Conservation (phyloP, 495 filamentous ascomycete genomes). For the Neurospora pannonica region DNA sequence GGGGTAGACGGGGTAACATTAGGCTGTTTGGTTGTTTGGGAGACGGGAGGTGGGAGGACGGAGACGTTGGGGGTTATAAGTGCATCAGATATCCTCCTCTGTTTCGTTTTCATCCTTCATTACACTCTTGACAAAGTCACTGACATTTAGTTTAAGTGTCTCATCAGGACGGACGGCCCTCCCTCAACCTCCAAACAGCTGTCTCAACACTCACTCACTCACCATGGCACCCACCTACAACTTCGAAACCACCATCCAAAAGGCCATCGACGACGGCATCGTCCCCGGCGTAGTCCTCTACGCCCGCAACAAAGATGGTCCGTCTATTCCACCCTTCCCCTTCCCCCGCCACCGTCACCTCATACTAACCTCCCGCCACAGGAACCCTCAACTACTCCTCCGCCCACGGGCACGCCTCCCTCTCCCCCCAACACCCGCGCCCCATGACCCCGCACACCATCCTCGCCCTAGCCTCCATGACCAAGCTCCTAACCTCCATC, state of each 20-base stretch:
- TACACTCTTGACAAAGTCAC: neutral
- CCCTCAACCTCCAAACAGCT: neutral
- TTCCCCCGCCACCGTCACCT: neutral
- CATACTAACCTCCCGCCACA: neutral
- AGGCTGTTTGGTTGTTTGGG: neutral
- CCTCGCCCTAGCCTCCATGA: conserved; percentile 24
- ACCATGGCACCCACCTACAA: neutral
- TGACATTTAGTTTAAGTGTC: neutral
- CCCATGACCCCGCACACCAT: conserved; percentile 15
- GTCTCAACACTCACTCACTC: neutral
- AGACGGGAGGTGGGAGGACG: neutral
- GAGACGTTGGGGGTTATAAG: neutral
- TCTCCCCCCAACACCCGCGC: neutral
- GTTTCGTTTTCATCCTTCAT: neutral
- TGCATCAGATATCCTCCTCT: neutral
- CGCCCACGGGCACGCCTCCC: conserved; percentile 11
- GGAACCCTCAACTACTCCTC: conserved; percentile 20
- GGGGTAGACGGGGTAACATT: neutral
- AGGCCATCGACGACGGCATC: conserved; percentile 12
- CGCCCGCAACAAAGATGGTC: conserved; percentile 19
- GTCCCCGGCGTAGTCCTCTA: conserved; percentile 17
- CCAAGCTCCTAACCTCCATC: conserved; percentile 28
- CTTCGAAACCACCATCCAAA: conserved; percentile 14
- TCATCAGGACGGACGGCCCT: neutral
- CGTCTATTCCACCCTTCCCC: neutral